A percentile compares a stretch with the other conserved stretches of the same genome.
These are phyloP conservation scores for Cantharellus anzutake DNA, from an alignment of 768 basidiomycete species.

Conservation along the genomic window DNA sequence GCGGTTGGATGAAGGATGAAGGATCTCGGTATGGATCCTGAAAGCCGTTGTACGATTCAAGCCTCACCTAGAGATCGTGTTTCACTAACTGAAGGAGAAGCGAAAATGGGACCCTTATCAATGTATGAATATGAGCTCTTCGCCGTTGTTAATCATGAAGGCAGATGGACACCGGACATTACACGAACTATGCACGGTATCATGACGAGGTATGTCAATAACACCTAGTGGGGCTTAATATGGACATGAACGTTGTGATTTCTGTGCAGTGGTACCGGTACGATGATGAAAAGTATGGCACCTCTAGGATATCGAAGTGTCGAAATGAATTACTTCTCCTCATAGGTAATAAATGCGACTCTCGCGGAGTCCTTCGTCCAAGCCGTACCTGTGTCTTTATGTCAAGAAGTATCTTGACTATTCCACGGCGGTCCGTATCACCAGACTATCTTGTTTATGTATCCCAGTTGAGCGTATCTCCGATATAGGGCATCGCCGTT, in stretches of 20 bases:
- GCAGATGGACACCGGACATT: constrained; percentile 86
- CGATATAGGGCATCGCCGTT: too few relatives aligned
- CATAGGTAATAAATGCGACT: constrained; percentile 50
- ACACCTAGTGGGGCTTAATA: neutral
- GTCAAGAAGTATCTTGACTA: constrained; percentile 81
- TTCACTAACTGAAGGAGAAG: constrained; percentile 3
- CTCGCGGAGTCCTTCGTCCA: constrained; percentile 52
- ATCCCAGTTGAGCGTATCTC: too few relatives aligned
- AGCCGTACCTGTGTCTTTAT: constrained; percentile 91
- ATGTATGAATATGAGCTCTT: constrained; percentile 85
- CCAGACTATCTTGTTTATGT: too few relatives aligned
- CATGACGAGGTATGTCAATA: constrained; percentile 52
- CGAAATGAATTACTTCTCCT: constrained; percentile 4
- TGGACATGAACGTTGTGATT: neutral
- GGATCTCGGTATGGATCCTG: too few relatives aligned
- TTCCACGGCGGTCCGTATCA: neutral
- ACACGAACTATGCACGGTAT: constrained; percentile 71
- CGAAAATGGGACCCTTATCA: constrained; percentile 9
- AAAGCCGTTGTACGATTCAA: too few relatives aligned
- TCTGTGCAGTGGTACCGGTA: constrained; percentile 69
- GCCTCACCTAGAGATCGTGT: too few relatives aligned
- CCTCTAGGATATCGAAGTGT: neutral
- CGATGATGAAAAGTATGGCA: constrained; percentile 75
- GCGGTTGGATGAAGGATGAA: constrained; percentile 16
- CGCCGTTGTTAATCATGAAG: constrained; percentile 87